Evolutionary conservation across 164 flowering plant species (phyloP).

Genomic region (Vitis vinifera): DNA sequence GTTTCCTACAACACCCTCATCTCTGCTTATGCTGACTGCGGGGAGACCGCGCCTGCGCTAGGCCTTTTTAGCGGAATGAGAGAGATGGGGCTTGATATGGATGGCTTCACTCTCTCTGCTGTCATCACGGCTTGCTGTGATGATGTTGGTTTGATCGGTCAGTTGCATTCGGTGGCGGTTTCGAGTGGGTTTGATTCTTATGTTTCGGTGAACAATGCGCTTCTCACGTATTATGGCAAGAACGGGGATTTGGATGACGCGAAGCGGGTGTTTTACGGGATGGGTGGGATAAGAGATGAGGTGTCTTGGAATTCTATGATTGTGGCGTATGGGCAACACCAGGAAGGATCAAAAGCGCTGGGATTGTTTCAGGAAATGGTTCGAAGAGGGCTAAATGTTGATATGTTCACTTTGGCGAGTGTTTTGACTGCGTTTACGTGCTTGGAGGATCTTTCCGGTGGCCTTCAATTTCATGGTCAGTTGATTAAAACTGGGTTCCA

Average conservation of each 20-base stretch:
- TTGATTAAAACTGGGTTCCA: constrained; percentile 70
- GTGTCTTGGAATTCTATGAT: constrained; percentile 93
- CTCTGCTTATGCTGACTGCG: constrained; percentile 61
- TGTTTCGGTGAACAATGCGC: constrained; percentile 63
- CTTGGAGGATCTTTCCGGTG: constrained; percentile 58
- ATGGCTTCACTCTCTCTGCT: constrained; percentile 74
- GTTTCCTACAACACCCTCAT: constrained; percentile 85
- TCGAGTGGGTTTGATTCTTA: constrained; percentile 51
- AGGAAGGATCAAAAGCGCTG: constrained; percentile 59
- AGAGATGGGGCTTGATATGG: constrained; percentile 47
- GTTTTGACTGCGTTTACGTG: constrained; percentile 76
- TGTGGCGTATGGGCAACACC: constrained; percentile 73
- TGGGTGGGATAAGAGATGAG: constrained; percentile 63
- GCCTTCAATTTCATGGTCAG: constrained; percentile 75
- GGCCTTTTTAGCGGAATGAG: constrained; percentile 48
- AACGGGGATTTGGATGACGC: constrained; percentile 58
- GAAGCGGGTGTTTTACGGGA: constrained; percentile 43
- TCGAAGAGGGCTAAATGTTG: constrained; percentile 39
- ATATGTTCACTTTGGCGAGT: constrained; percentile 78
- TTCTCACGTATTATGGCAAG: constrained; percentile 61
- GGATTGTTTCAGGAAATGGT: constrained; percentile 67
- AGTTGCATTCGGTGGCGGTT: constrained; percentile 54
- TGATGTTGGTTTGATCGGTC: constrained; percentile 36
- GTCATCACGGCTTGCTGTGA: constrained; percentile 47
- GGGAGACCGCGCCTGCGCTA: constrained; percentile 37